Conservation (phyloP, 257 asterid genomes). For the Solanum tacnaense region DNA sequence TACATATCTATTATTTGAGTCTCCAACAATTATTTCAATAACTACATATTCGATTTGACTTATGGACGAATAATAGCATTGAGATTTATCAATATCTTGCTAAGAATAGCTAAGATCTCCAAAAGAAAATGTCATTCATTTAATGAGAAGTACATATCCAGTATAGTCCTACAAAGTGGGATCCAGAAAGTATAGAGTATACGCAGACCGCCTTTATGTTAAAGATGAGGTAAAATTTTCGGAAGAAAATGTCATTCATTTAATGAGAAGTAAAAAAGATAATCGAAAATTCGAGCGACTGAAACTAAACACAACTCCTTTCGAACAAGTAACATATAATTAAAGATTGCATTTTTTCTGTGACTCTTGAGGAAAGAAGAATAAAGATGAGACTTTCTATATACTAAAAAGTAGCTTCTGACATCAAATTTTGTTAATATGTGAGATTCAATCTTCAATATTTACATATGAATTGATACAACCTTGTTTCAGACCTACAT, state of each 20-base stretch:
- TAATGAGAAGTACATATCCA: neutral
- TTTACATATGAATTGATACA: neutral
- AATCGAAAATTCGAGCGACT: neutral
- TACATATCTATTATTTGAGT: neutral
- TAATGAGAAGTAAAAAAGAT: neutral
- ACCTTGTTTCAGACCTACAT: neutral
- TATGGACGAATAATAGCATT: neutral
- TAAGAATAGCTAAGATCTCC: neutral
- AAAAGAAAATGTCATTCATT: neutral
- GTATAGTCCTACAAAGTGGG: no score
- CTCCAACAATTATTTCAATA: neutral
- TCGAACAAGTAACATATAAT: neutral
- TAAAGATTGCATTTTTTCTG: neutral
- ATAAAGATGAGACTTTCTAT: neutral
- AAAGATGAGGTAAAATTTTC: neutral
- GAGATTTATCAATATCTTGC: neutral
- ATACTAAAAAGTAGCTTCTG: neutral
- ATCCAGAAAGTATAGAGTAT: rapidly evolving
- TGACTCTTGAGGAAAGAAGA: neutral
- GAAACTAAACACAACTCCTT: neutral
- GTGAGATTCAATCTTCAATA: neutral
- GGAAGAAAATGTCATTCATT: neutral
- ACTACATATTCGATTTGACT: neutral
- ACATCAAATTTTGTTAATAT: neutral
- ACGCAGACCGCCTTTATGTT: neutral